phyloP scores from a whole-genome alignment of 1,284 basidiomycete species.

The Cryptococcus sp. region DNA sequence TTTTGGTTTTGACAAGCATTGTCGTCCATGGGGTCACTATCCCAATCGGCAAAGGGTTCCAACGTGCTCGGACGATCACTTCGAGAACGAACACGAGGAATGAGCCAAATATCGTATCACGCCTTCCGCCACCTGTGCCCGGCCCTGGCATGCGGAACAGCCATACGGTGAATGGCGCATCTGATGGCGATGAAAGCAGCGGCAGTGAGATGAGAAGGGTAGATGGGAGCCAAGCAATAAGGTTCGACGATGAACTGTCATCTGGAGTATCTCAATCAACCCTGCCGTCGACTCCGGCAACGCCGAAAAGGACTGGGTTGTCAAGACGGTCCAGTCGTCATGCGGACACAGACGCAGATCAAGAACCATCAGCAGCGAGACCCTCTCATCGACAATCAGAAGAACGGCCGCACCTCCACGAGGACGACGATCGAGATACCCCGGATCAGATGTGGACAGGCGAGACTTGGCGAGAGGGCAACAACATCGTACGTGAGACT shows the following conservation, averaged over 20 bases:
- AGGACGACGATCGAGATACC: neutral
- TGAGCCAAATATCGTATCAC: slow-evolving; percentile 3
- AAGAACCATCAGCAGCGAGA: neutral
- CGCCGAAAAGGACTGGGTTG: neutral
- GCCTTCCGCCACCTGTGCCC: slow-evolving; percentile 10
- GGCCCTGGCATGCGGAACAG: slow-evolving; percentile 1
- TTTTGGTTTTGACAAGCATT: slow-evolving; percentile 57
- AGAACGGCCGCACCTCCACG: neutral
- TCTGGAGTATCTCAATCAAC: neutral
- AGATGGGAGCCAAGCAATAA: slow-evolving; percentile 2
- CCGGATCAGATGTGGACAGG: neutral
- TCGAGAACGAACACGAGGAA: neutral
- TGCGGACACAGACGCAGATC: neutral
- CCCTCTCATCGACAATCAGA: neutral
- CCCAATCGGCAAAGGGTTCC: slow-evolving; percentile 44
- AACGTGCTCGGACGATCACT: slow-evolving; percentile 16
- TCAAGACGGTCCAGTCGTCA: neutral
- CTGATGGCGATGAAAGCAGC: neutral
- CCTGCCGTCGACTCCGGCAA: neutral
- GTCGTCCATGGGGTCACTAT: slow-evolving; percentile 56
- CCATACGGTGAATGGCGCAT: neutral
- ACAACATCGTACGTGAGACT: slow-evolving; percentile 10
- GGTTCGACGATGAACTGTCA: slow-evolving; percentile 7
- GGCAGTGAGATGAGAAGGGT: neutral
- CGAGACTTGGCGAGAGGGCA: slow-evolving; percentile 8